phyloP scores from a whole-genome alignment of 148 eudicot genomes.

The Linanthus parryae region DNA sequence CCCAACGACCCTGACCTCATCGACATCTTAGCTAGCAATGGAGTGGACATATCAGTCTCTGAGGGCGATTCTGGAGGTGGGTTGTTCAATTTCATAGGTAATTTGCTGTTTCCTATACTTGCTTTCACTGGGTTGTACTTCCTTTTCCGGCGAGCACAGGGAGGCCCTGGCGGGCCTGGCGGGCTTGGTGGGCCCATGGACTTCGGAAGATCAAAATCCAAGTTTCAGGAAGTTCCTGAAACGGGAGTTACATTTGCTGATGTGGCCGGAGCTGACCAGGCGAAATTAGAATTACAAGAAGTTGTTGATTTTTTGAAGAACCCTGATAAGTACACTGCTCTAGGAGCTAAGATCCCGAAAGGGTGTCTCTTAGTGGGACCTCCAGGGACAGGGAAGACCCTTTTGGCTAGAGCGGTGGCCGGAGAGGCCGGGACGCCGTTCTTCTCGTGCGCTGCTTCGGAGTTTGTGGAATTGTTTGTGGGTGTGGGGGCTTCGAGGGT shows the following conservation, averaged over 20 bases:
- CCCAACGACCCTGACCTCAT: slow-evolving; percentile 92
- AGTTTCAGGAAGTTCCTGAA: slow-evolving; percentile 97
- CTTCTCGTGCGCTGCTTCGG: slow-evolving; percentile 86
- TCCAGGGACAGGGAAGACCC: slow-evolving; percentile 87
- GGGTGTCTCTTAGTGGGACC: slow-evolving; percentile 89
- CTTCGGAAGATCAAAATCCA: slow-evolving; percentile 88
- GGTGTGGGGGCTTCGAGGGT: slow-evolving; percentile 91
- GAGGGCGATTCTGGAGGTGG: slow-evolving; percentile 87
- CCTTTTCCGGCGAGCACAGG: slow-evolving; percentile 71
- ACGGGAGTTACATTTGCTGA: slow-evolving; percentile 81
- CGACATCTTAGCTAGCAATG: slow-evolving; percentile 86
- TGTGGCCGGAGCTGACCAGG: slow-evolving; percentile 95
- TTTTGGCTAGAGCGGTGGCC: slow-evolving; percentile 86
- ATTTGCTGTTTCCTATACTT: slow-evolving; percentile 64
- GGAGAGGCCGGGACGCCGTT: slow-evolving; percentile 91
- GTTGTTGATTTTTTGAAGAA: slow-evolving; percentile 59
- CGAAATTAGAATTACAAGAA: slow-evolving; percentile 49
- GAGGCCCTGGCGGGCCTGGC: slow-evolving; percentile 94
- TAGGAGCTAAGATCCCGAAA: slow-evolving; percentile 80
- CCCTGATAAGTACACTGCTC: slow-evolving; percentile 57
- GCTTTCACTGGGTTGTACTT: slow-evolving; percentile 89
- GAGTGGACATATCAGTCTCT: slow-evolving; percentile 82
- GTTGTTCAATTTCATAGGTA: slow-evolving; percentile 66
- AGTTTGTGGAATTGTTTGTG: slow-evolving; percentile 89
- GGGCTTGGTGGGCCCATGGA: slow-evolving; percentile 98